Base-by-base conservation (phyloP, 2,329 filamentous ascomycete species). In the Colletotrichum karsti region DNA sequence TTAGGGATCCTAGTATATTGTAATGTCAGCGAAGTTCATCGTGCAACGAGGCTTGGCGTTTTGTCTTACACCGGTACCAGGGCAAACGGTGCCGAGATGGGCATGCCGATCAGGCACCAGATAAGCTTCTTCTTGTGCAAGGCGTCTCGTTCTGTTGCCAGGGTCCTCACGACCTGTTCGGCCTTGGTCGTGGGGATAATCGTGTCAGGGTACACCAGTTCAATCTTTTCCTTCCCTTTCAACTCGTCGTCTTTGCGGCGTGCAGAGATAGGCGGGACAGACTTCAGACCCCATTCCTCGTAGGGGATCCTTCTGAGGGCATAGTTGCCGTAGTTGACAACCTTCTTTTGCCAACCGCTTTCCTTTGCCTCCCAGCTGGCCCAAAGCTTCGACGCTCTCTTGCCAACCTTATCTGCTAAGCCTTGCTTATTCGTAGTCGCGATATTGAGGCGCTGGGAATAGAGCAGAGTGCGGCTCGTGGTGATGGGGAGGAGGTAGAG, bases 281-380 rank as follows among this genome's bases (percentile, higher is more conserved):
- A 97, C 83, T 98, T 98, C 72, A 99, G 86, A 0, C 93, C 94
- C 96, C 96, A 99, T 91, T 99, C 96, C 81, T 98, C 93, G 78
- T 93, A 98, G 3, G 96, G 93, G 74, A 99, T 97, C 70, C 93
- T 90, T 74, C 93, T 91, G 69, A 99, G 88, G 15, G 93, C 90
- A 54, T 90, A 84, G 81, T 99, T 98, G 63, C 96, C 96, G 79
- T 95, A 97, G 67, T 88, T 86, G 58, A 96, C 95, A 20, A 98
- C 86, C 73, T 90, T 90, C 77, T 92, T 94, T 84, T 98, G 94
- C 96, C 96, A 98, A 60, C 93, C 93, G 48, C 85, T 85, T 18
- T 95, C 90, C 72, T 91, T 92, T 78, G 92, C 90, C 80, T 98
- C 96, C 95, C 95, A 98, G 66, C 85, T 83, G 4, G 92, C 87